Evolutionary conservation across 1,284 basidiomycete species (phyloP).

Genomic region (Mrakiaceae sp.): DNA sequence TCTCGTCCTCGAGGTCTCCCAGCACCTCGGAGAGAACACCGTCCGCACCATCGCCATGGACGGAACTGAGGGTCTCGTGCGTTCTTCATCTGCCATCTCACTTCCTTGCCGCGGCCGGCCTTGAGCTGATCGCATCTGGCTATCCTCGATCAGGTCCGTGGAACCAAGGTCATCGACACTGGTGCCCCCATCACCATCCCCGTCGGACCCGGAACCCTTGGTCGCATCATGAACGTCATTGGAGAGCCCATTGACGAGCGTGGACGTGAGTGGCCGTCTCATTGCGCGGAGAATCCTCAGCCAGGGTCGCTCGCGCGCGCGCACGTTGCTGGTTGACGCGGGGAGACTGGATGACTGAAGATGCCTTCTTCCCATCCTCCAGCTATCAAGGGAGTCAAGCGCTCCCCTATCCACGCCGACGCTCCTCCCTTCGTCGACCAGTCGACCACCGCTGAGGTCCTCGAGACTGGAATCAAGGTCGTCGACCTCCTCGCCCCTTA

Average conservation of each 20-base stretch:
- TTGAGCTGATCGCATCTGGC: neutral
- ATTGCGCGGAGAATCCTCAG: no score
- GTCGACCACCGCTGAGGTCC: slow-evolving; percentile 92
- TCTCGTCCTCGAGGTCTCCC: slow-evolving; percentile 91
- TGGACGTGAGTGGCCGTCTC: slow-evolving; percentile 43
- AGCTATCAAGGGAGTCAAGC: slow-evolving; percentile 83
- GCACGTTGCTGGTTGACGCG: no score
- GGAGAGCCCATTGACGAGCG: slow-evolving; percentile 99
- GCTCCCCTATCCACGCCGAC: slow-evolving; percentile 81
- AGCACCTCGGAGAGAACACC: slow-evolving; percentile 96
- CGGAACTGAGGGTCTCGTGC: slow-evolving; percentile 97
- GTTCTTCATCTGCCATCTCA: neutral
- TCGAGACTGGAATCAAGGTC: slow-evolving; percentile 99
- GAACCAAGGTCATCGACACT: slow-evolving; percentile 92
- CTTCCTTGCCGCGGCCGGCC: neutral
- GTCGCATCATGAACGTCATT: slow-evolving; percentile 99
- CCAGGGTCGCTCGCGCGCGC: no score
- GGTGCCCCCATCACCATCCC: slow-evolving; percentile 93
- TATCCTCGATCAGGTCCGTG: slow-evolving; percentile 43
- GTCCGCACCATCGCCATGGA: slow-evolving; percentile 97
- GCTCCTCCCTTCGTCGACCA: slow-evolving; percentile 95
- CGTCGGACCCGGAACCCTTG: slow-evolving; percentile 84
- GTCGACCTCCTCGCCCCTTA: slow-evolving; percentile 98
- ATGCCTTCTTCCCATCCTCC: neutral
- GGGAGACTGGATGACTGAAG: no score